Percentiles rank a stretch among this genome's conserved stretches.
These are phyloP conservation scores for Echium plantagineum DNA, from an alignment of 257 asterid species.

Conservation along the genomic window DNA sequence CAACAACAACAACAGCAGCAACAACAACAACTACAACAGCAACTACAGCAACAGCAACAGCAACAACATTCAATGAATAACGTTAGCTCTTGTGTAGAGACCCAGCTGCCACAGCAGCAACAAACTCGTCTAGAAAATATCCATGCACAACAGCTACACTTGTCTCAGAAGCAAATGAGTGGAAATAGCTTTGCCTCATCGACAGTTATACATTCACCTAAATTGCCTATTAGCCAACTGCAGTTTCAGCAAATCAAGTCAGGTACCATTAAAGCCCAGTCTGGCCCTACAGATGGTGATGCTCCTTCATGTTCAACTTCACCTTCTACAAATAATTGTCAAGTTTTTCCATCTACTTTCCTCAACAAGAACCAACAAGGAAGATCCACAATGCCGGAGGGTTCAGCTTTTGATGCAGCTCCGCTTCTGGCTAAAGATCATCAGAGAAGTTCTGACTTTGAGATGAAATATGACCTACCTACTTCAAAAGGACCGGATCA, in stretches of 20 bases:
- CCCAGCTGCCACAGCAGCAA: slow-evolving; percentile 43
- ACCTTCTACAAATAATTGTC: slow-evolving; percentile 58
- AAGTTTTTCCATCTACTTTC: slow-evolving; percentile 39
- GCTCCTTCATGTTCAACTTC: slow-evolving; percentile 66
- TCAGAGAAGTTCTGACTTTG: slow-evolving; percentile 36
- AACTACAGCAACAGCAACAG: slow-evolving; percentile 14
- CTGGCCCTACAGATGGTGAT: slow-evolving; percentile 60
- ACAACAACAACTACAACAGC: slow-evolving; percentile 49
- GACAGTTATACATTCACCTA: slow-evolving; percentile 44
- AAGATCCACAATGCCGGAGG: slow-evolving; percentile 29
- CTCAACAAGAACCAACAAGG: slow-evolving; percentile 47
- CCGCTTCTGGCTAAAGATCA: slow-evolving; percentile 41
- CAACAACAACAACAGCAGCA: slow-evolving; percentile 67
- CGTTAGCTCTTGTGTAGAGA: slow-evolving; percentile 35
- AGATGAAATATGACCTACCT: slow-evolving; percentile 38
- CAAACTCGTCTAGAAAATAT: slow-evolving; percentile 40
- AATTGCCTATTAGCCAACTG: slow-evolving; percentile 49
- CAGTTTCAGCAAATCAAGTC: slow-evolving; percentile 52
- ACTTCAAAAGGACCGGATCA: slow-evolving; percentile 47
- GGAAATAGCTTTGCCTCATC: slow-evolving; percentile 45
- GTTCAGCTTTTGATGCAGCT: slow-evolving; percentile 35
- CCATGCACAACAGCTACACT: slow-evolving; percentile 32
- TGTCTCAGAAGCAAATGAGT: slow-evolving; percentile 32
- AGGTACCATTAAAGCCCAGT: slow-evolving; percentile 25
- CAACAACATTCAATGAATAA: slow-evolving; percentile 22